Evolutionary conservation across 768 basidiomycete species (phyloP).

Genomic region (Lactarius sanguifluus): DNA sequence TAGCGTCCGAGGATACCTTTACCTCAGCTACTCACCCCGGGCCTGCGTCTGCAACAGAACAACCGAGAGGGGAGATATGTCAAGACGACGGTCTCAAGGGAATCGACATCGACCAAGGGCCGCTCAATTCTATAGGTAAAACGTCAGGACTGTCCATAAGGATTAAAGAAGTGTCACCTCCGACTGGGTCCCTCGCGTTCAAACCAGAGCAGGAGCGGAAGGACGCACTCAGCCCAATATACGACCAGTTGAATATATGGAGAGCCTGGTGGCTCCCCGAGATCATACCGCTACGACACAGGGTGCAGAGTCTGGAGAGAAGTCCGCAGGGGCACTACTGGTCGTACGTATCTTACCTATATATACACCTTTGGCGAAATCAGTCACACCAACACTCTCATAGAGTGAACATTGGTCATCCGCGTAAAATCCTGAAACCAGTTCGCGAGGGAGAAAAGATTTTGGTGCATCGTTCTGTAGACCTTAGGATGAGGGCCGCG

Average conservation of each 20-base stretch:
- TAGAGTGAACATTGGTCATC: constrained; percentile 8
- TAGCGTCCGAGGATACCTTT: neutral
- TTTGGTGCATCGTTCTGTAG: constrained; percentile 13
- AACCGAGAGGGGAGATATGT: neutral
- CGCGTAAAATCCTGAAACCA: constrained; percentile 1
- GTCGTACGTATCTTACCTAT: constrained; percentile 8
- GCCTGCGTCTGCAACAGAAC: neutral
- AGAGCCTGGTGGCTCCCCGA: constrained; percentile 70
- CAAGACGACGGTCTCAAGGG: neutral
- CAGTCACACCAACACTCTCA: neutral
- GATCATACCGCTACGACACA: constrained; percentile 34
- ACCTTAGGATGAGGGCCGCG: constrained; percentile 21
- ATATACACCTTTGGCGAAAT: neutral
- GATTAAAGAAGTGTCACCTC: constrained; percentile 3
- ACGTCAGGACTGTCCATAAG: neutral
- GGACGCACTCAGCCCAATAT: constrained; percentile 52
- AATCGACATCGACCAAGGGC: neutral
- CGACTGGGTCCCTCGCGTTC: constrained; percentile 30
- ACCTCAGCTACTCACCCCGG: neutral
- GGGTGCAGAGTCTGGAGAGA: neutral
- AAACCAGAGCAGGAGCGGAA: constrained; percentile 57
- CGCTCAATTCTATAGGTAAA: neutral
- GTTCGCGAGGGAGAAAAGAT: constrained; percentile 1
- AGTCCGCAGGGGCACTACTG: neutral
- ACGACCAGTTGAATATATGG: constrained; percentile 56